These are phyloP conservation scores for Fusarium brevicatenulatum DNA, from an alignment of 2,329 filamentous ascomycete genomes.

Conservation along the genomic window DNA sequence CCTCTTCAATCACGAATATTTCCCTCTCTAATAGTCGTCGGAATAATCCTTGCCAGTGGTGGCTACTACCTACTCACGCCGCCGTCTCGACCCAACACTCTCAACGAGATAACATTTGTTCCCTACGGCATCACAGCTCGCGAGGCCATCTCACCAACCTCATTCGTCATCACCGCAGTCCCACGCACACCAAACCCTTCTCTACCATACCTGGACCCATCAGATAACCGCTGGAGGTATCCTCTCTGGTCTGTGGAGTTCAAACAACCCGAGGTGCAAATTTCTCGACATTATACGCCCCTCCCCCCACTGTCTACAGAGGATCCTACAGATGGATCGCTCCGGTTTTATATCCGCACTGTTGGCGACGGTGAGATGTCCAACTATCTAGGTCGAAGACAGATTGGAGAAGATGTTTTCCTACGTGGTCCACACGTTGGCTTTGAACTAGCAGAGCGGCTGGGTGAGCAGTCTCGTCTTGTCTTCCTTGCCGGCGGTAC, in stretches of 20 bases:
- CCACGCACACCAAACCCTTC: slow-evolving; percentile 50
- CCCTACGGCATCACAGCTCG: slow-evolving; percentile 72
- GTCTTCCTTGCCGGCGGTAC: slow-evolving; percentile 93
- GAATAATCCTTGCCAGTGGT: slow-evolving; percentile 38
- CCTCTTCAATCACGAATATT: slow-evolving; percentile 48
- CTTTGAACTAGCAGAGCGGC: slow-evolving; percentile 58
- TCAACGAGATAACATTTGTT: slow-evolving; percentile 71
- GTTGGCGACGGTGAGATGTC: slow-evolving; percentile 87
- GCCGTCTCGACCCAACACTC: slow-evolving; percentile 43
- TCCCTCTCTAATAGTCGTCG: slow-evolving; percentile 37
- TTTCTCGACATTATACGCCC: slow-evolving; percentile 90
- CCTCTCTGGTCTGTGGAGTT: slow-evolving; percentile 91
- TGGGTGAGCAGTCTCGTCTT: slow-evolving; percentile 56
- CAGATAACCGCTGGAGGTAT: slow-evolving; percentile 48
- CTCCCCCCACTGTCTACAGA: slow-evolving; percentile 65
- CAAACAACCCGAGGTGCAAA: slow-evolving; percentile 94
- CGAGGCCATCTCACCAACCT: slow-evolving; percentile 72
- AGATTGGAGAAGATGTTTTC: slow-evolving; percentile 72
- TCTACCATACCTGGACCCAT: slow-evolving; percentile 43
- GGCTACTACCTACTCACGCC: slow-evolving; percentile 44
- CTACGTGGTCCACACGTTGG: slow-evolving; percentile 83
- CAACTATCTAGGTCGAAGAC: slow-evolving; percentile 76
- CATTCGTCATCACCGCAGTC: slow-evolving; percentile 73
- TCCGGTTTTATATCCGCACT: slow-evolving; percentile 82
- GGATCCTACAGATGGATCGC: slow-evolving; percentile 50